Evolutionary conservation across 495 filamentous ascomycete species (phyloP), one percentile per base, ranked within the genome.

Genomic region (Xylaria castorea): DNA sequence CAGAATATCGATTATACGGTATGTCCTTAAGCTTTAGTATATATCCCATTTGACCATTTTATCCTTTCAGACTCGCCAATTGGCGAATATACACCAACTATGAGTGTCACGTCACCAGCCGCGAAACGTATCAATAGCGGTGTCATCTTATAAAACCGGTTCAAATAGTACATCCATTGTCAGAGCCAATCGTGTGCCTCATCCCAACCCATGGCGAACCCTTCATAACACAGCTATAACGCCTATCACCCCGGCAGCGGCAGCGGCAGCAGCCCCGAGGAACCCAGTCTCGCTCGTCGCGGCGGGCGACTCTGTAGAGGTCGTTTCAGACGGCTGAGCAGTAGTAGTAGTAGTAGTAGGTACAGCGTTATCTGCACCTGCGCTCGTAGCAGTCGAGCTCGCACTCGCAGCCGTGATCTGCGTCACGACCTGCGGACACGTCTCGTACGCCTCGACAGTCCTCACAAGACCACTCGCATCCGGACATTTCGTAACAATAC

Each of bases 361-460:
- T 4, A 40, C 42, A 53, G n/a, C 38, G 12, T 9, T 44, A 5
- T 30, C 40, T 16, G 4, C n/a, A 7, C 7, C 58, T 38, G 61
- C 25, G 8, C n/a, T 40, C n/a, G 61, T 66, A 57, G 50, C 18
- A 25, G n/a, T 18, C 11, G 20, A 5, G 20, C 12, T 32, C 53
- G 27, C 1, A 11, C 53, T 55, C 11, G 66, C 65, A 2, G 32
- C 30, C 65, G 65, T 40, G 14, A 69, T 51, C 65, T 44, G 42
- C 25, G 65, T 48, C 0, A 63, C 18, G 16, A 73, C 71, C 65
- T 73, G 71, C 38, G 63, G 18, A 57, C 71, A 73, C 5, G 55
- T 69, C 64, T 62, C 46, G 11, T 69, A 73, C 22, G 71, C 71
- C 71, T 73, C 71, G 4, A 73, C 44, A 2, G 71, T 73, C 27